These are phyloP conservation scores for Dendrobium chrysotoxum DNA, from an alignment of 106 monocot species.

Conservation along the genomic window DNA sequence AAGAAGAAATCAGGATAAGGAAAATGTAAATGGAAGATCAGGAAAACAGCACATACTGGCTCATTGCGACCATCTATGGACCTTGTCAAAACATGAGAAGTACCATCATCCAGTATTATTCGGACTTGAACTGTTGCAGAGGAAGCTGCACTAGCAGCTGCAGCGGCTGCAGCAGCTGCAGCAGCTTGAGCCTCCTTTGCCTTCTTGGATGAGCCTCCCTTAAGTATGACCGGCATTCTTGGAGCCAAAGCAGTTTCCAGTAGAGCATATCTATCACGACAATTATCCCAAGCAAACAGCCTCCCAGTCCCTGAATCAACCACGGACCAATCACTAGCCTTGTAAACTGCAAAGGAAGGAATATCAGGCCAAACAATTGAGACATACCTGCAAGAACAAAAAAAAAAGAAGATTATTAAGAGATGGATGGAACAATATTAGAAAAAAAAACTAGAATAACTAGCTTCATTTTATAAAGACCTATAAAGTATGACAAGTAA, in stretches of 20 bases:
- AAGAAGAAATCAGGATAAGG: conserved; percentile 4
- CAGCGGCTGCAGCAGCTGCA: conserved; percentile 86
- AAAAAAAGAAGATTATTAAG: background rate
- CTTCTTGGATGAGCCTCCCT: conserved; percentile 88
- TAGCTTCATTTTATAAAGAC: background rate
- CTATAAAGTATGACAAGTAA: background rate
- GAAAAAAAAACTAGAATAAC: background rate
- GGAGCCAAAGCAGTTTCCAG: conserved; percentile 79
- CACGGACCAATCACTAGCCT: conserved; percentile 87
- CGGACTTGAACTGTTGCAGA: conserved; percentile 93
- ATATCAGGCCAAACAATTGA: conserved; percentile 96
- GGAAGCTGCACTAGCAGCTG: conserved; percentile 88
- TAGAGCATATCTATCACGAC: conserved; percentile 92
- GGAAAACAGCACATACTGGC: conserved; percentile 42
- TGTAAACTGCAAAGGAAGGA: conserved; percentile 85
- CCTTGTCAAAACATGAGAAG: conserved; percentile 79
- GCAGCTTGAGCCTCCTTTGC: conserved; percentile 96
- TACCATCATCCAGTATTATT: conserved; percentile 94
- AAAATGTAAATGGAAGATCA: background rate
- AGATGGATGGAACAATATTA: background rate
- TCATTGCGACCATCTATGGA: conserved; percentile 95
- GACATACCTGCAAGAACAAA: conserved; percentile 64
- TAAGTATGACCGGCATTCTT: conserved; percentile 67
- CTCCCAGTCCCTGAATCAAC: conserved; percentile 96
- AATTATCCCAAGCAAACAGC: conserved; percentile 98